Base-by-base conservation (phyloP, 2,329 filamentous ascomycete genomes). In the Bimuria novae-zelandiae region DNA sequence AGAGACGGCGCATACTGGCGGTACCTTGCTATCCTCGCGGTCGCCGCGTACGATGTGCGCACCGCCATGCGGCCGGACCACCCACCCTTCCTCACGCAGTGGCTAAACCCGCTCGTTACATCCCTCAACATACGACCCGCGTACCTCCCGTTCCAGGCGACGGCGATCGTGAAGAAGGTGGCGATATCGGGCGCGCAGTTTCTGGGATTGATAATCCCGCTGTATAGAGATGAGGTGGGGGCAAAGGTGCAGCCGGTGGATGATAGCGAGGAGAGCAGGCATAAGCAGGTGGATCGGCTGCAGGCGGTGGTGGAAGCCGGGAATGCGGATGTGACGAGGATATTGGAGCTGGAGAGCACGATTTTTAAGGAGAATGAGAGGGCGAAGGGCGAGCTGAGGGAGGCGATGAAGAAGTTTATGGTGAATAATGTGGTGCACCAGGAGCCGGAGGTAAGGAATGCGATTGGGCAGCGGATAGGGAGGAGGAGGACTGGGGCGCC, bases 141-240 rank as follows among this genome's bases (percentile, higher is more conserved):
- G 3, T 89, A 89, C 60, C 81, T 97, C 3, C 93, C 92, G 2
- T 99, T 94, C 70, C 92, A 99, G 75, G 79, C 89, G 61, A 82
- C 97, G 52, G 77, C 82, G 12, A 82, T 97, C 6, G 84, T 88
- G 5, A 86, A 92, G 55, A 90, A 90, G 69, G 77, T 90, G 19
- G 85, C 86, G 14, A 78, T 97, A 46, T 92, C 91, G 2, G 75
- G 90, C 1, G 65, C 69, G 2, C 68, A 73, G 36, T 73, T 73
- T 33, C 61, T 74, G 22, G 65, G 62, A 14, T 58, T 74, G 10
- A 61, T 73, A 1, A 68, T 72, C 51, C 70, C 70, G 1, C 62
- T 74, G 4, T 74, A 71, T 40, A 68, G 68, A 40, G 54, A 61
- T 39, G 67, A 74, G 33, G 62, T 67, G 1, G 60, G 61, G 27